These are phyloP conservation scores for Marchantia polymorpha DNA, from an alignment of 225 moss, liverwort and hornwort genomes.

Conservation along the genomic window DNA sequence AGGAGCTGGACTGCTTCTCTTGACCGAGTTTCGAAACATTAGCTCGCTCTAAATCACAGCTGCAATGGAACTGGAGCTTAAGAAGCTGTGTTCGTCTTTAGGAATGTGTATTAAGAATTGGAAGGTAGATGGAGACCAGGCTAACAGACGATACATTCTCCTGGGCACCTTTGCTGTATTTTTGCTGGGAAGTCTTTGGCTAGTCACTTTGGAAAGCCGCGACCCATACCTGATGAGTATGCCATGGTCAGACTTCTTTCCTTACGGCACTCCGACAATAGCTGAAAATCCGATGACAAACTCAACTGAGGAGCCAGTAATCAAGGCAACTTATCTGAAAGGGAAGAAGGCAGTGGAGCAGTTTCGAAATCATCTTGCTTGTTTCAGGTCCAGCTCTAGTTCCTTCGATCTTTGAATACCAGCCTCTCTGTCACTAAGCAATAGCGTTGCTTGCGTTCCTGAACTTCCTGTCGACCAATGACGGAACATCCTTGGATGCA, in stretches of 20 bases:
- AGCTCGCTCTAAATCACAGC: not conserved
- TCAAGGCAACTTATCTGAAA: slow-evolving; percentile 28
- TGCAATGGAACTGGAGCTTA: slow-evolving; percentile 4
- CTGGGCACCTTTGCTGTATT: not conserved
- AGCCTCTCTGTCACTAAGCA: too few species aligned
- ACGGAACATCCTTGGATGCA: too few species aligned
- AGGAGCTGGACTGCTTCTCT: not conserved
- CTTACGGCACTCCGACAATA: not conserved
- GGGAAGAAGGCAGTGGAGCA: slow-evolving; percentile 28
- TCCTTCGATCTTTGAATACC: too few species aligned
- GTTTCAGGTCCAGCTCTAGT: slow-evolving; percentile 38
- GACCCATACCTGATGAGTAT: not conserved
- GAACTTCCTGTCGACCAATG: too few species aligned
- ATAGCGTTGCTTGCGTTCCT: too few species aligned
- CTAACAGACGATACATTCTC: not conserved
- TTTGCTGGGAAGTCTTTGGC: not conserved
- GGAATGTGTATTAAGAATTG: not conserved
- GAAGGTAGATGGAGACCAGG: not conserved
- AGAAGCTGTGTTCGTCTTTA: not conserved
- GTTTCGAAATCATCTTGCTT: slow-evolving; percentile 33
- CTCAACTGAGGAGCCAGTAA: slow-evolving; percentile 3
- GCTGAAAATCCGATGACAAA: not conserved
- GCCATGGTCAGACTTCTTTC: not conserved
- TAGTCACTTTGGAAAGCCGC: not conserved
- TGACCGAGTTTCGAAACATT: not conserved